Conservation (phyloP, 306 rosid genomes). For the Sophora flavescens region DNA sequence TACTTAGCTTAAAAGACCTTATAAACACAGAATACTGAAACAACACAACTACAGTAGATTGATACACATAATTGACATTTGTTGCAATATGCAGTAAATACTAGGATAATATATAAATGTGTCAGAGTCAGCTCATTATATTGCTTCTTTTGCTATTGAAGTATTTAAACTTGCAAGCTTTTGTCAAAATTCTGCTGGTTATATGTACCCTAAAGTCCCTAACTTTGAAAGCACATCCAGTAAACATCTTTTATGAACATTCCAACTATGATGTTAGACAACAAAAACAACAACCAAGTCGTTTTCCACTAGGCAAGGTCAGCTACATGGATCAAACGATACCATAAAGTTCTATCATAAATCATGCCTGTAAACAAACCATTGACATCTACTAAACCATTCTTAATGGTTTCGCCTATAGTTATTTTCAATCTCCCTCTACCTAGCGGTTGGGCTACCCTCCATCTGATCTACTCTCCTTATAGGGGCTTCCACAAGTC, state of each 20-base stretch:
- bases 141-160: slow-evolving; percentile 28
- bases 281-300: too few species aligned
- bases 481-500: too few species aligned
- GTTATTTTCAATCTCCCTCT: too few species aligned
- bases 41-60: slow-evolving; percentile 6
- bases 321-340: too few species aligned
- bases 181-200: slow-evolving; percentile 24
- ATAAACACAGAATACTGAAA: slow-evolving; percentile 25
- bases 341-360: too few species aligned
- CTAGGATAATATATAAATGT: slow-evolving; percentile 1
- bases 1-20: slow-evolving; percentile 4
- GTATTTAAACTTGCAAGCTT: slow-evolving; percentile 14
- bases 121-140: slow-evolving; percentile 6
- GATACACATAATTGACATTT: slow-evolving; percentile 25
- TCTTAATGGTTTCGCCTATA: too few species aligned
- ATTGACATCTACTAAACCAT: too few species aligned
- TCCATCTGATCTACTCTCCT: too few species aligned
- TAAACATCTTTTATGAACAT: background rate
- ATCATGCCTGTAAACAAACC: too few species aligned
- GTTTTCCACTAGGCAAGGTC: too few species aligned
- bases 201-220: background rate
- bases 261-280: slow-evolving; percentile 16
- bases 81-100: slow-evolving; percentile 27
- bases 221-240: slow-evolving; percentile 11
- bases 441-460: too few species aligned